A percentile compares a stretch with the other conserved stretches of the same genome.
Evolutionary conservation across 2,329 filamentous ascomycete species (phyloP).

Genomic region (Colletotrichum sp.): DNA sequence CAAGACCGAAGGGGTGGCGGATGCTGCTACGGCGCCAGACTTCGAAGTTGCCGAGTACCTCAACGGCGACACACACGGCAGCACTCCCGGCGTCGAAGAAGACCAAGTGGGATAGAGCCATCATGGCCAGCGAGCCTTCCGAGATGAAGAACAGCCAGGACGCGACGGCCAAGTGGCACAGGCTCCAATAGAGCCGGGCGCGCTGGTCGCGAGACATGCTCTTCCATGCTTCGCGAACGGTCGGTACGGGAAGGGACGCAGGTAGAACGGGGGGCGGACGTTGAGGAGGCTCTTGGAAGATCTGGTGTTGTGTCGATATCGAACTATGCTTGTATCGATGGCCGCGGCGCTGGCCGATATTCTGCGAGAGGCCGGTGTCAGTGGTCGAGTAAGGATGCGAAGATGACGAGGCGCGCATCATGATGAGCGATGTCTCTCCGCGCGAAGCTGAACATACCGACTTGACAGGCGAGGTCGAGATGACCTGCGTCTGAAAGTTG

Average conservation of each 20-base stretch:
- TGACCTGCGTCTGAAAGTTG: conserved; percentile 88
- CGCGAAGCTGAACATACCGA: conserved; percentile 62
- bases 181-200: conserved; percentile 83
- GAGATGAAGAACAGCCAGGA: conserved; percentile 86
- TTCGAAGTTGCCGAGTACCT: conserved; percentile 95
- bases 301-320: conserved; percentile 86
- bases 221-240: conserved; percentile 82
- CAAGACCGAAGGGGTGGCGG: conserved; percentile 90
- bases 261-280: conserved; percentile 88
- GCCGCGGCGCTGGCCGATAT: conserved; percentile 87
- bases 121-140: conserved; percentile 86
- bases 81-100: conserved; percentile 96
- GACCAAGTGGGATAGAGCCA: conserved; percentile 88
- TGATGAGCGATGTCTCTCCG: not conserved
- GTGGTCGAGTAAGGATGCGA: not conserved
- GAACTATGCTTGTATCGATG: conserved; percentile 99
- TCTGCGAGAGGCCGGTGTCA: conserved; percentile 52
- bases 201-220: conserved; percentile 92
- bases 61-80: conserved; percentile 87
- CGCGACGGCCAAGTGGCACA: conserved; percentile 85
- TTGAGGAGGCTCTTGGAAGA: conserved; percentile 90
- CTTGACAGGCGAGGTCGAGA: conserved; percentile 78
- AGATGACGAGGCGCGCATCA: not conserved
- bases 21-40: conserved; percentile 95
- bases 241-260: conserved; percentile 90